These are phyloP conservation scores for Citrus inodora DNA, from an alignment of 345 rosid genomes.

Conservation along the genomic window DNA sequence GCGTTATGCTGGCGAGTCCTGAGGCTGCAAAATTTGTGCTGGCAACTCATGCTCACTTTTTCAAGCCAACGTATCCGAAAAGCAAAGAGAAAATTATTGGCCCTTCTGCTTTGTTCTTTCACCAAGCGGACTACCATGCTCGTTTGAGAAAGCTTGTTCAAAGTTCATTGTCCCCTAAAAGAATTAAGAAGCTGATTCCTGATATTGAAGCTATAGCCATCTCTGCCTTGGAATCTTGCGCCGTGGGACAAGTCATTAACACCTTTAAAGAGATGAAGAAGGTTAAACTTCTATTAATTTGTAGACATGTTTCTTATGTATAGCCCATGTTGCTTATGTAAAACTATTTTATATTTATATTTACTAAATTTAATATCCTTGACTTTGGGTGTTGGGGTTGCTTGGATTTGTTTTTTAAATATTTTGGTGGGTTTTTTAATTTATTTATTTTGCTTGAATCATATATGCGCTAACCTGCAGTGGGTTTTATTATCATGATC, in stretches of 20 bases:
- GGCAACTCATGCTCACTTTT: slow-evolving; percentile 69
- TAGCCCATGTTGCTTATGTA: neutral
- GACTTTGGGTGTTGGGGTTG: neutral
- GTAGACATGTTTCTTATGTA: neutral
- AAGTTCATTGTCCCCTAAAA: slow-evolving; percentile 48
- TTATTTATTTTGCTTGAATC: neutral
- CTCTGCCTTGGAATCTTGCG: slow-evolving; percentile 55
- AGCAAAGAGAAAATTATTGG: slow-evolving; percentile 86
- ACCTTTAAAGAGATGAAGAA: slow-evolving; percentile 80
- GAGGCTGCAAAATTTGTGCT: slow-evolving; percentile 80
- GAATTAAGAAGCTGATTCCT: slow-evolving; percentile 54
- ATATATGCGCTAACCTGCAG: neutral
- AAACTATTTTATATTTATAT: neutral
- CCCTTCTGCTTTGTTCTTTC: slow-evolving; percentile 74
- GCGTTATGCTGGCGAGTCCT: slow-evolving; percentile 82
- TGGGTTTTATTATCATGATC: slow-evolving; percentile 12
- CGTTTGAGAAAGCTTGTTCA: slow-evolving; percentile 71
- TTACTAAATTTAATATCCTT: neutral
- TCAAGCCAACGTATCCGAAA: slow-evolving; percentile 87
- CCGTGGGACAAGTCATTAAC: slow-evolving; percentile 30
- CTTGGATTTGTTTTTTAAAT: neutral
- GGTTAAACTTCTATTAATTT: slow-evolving; percentile 29
- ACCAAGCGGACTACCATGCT: slow-evolving; percentile 70
- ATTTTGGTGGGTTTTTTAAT: no score
- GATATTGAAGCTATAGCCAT: slow-evolving; percentile 51